These are phyloP conservation scores for Jacaranda copaia DNA, from an alignment of 257 asterid genomes.

Conservation along the genomic window DNA sequence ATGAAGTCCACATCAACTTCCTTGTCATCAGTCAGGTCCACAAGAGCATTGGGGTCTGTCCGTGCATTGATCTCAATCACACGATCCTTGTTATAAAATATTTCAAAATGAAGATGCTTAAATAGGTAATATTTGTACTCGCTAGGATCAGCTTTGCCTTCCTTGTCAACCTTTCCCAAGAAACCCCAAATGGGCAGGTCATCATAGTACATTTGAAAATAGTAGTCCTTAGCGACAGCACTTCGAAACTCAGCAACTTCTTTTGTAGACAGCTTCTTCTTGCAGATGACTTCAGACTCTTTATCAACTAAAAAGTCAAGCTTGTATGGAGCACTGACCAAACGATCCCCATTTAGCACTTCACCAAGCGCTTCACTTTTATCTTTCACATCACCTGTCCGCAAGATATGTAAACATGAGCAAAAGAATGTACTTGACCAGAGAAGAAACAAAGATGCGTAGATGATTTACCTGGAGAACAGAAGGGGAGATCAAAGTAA, in stretches of 20 bases:
- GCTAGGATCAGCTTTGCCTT: conserved; percentile 67
- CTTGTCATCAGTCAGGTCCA: conserved; percentile 69
- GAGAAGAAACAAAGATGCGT: not conserved
- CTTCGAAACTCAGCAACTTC: conserved; percentile 65
- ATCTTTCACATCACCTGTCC: conserved; percentile 70
- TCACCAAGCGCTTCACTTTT: conserved; percentile 81
- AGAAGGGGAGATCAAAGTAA: conserved; percentile 79
- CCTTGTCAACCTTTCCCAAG: conserved; percentile 73
- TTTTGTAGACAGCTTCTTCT: conserved; percentile 54
- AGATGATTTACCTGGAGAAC: conserved; percentile 61
- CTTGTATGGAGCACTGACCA: conserved; percentile 74
- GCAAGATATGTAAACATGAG: conserved; percentile 21
- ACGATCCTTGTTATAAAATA: conserved; percentile 62
- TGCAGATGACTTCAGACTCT: conserved; percentile 64
- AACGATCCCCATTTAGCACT: conserved; percentile 73
- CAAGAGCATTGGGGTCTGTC: conserved; percentile 72
- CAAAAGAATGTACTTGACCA: conserved; percentile 7
- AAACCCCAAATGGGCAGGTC: conserved; percentile 89
- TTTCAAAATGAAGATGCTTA: conserved; percentile 74
- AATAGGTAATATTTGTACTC: conserved; percentile 69
- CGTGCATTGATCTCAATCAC: conserved; percentile 80
- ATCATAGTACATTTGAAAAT: conserved; percentile 81
- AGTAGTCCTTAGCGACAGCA: conserved; percentile 78
- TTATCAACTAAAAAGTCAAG: conserved; percentile 72
- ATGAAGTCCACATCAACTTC: conserved; percentile 68